These are phyloP conservation scores for Gymnopus androsaceus DNA, from an alignment of 1,284 basidiomycete species.

Conservation along the genomic window DNA sequence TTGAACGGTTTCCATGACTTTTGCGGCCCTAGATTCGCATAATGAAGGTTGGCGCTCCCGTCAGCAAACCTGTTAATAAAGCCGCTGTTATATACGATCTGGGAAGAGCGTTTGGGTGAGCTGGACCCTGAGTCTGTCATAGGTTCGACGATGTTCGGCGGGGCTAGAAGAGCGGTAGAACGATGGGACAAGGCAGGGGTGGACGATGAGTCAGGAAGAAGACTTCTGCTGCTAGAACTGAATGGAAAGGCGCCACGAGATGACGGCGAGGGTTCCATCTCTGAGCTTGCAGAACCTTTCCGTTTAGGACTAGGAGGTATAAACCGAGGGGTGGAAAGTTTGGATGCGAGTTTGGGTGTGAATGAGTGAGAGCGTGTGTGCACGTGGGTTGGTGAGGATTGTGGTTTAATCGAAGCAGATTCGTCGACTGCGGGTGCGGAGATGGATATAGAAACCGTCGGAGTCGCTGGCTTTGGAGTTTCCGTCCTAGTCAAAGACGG, in stretches of 20 bases:
- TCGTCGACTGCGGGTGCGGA: conserved; percentile 28
- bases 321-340: conserved; percentile 54
- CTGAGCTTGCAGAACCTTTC: conserved; percentile 51
- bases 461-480: conserved; percentile 25
- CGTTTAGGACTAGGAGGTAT: conserved; percentile 49
- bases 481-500: conserved; percentile 14
- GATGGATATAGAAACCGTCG: conserved; percentile 34
- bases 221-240: conserved; percentile 6
- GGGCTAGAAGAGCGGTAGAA: conserved; percentile 44
- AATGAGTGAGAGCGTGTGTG: conserved; percentile 68
- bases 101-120: conserved; percentile 60
- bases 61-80: conserved; percentile 74
- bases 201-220: conserved; percentile 17
- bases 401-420: conserved; percentile 19
- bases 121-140: conserved; percentile 19
- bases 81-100: conserved; percentile 72
- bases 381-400: conserved; percentile 33
- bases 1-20: conserved; percentile 86
- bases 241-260: conserved; percentile 33
- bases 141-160: conserved; percentile 53
- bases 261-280: conserved; percentile 29
- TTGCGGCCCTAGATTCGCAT: conserved; percentile 38
- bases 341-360: conserved; percentile 69
- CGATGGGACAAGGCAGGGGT: conserved; percentile 7
- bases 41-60: conserved; percentile 37